Percentiles rank a stretch among this genome's conserved stretches.
These are phyloP conservation scores for Taiwanofungus camphoratus DNA, from an alignment of 1,284 basidiomycete genomes.

Conservation along the genomic window DNA sequence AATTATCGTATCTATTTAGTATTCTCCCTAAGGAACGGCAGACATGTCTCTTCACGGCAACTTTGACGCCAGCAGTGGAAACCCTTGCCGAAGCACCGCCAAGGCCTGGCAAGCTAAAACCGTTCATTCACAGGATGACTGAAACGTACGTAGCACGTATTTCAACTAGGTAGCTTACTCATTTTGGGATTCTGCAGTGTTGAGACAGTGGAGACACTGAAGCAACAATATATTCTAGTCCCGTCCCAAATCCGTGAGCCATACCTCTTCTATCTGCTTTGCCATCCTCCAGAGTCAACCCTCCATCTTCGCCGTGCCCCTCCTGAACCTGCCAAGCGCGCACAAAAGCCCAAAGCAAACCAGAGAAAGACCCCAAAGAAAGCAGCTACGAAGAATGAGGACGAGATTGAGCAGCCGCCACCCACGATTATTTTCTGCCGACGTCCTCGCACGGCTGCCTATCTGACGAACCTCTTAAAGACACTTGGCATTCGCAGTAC, in stretches of 20 bases:
- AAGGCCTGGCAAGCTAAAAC: slow-evolving; percentile 76
- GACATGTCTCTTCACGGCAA: slow-evolving; percentile 96
- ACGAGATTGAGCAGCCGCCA: slow-evolving; percentile 67
- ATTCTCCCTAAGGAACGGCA: slow-evolving; percentile 83
- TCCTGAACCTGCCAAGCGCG: slow-evolving; percentile 39
- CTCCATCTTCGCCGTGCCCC: slow-evolving; percentile 57
- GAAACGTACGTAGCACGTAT: slow-evolving; percentile 51
- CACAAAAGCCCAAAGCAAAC: slow-evolving; percentile 15
- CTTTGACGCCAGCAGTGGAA: slow-evolving; percentile 85
- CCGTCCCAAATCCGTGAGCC: slow-evolving; percentile 93
- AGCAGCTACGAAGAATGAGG: slow-evolving; percentile 25
- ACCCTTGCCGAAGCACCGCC: slow-evolving; percentile 72
- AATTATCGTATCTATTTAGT: slow-evolving; percentile 77
- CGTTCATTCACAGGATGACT: slow-evolving; percentile 83
- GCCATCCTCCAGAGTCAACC: slow-evolving; percentile 81
- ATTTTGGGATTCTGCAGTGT: slow-evolving; percentile 42
- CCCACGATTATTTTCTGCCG: slow-evolving; percentile 96
- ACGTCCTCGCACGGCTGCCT: slow-evolving; percentile 84
- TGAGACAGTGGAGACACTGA: slow-evolving; percentile 81
- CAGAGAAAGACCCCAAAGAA: slow-evolving; percentile 30
- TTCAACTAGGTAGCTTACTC: slow-evolving; percentile 5
- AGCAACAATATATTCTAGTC: slow-evolving; percentile 89
- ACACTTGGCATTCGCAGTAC: slow-evolving; percentile 80
- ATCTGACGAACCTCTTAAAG: slow-evolving; percentile 78
- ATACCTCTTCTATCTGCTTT: slow-evolving; percentile 89